Percentiles rank a stretch among this genome's conserved stretches.
Evolutionary conservation across 1,284 basidiomycete species (phyloP).

Genomic region (Cryptococcus jaspeensis): DNA sequence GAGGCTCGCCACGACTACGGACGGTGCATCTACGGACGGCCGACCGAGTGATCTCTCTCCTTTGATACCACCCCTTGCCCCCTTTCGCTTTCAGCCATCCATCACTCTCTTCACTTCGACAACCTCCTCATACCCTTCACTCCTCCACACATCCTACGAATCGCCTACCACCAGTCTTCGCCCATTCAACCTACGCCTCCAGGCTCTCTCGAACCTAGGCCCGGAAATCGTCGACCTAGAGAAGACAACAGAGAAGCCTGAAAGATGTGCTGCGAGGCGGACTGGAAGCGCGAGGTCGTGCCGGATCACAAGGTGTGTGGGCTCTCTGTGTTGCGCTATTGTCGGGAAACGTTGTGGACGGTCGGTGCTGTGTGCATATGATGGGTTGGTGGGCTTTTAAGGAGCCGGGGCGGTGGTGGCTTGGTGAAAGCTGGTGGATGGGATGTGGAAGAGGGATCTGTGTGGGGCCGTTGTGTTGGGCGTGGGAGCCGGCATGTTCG

Average conservation of each 20-base stretch:
- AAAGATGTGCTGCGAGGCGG: slow-evolving; percentile 58
- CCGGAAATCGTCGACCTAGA: not conserved
- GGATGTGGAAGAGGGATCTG: not conserved
- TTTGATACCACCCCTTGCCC: not conserved
- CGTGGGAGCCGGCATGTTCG: not conserved
- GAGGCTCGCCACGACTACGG: no score
- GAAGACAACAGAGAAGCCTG: not conserved
- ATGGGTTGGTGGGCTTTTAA: not conserved
- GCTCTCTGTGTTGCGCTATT: not conserved
- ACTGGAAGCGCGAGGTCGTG: slow-evolving; percentile 95
- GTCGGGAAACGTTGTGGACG: not conserved
- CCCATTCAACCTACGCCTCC: not conserved
- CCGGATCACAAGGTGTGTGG: slow-evolving; percentile 88
- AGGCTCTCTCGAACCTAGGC: not conserved
- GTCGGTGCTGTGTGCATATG: not conserved
- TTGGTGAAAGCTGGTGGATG: not conserved
- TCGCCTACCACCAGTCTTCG: not conserved
- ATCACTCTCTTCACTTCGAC: not conserved
- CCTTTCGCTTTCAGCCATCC: not conserved
- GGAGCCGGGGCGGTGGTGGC: not conserved
- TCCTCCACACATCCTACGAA: not conserved
- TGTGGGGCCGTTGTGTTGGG: not conserved
- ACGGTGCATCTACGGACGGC: no score
- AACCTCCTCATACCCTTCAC: not conserved
- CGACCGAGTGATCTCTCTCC: no score